These are phyloP conservation scores for Sonneratia alba DNA, from an alignment of 345 rosid species.

Conservation along the genomic window DNA sequence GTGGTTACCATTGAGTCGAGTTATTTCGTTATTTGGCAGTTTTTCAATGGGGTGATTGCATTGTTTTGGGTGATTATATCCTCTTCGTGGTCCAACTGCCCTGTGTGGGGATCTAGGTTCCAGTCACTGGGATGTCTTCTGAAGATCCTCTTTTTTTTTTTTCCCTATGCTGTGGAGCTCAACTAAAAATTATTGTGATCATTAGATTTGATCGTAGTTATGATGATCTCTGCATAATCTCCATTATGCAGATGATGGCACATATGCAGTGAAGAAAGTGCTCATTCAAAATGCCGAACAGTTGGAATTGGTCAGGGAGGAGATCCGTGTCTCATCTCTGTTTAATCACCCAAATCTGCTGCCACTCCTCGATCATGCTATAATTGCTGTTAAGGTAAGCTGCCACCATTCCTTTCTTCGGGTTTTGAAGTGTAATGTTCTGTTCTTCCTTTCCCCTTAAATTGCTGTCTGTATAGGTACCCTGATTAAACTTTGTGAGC, in stretches of 20 bases:
- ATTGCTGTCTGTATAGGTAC: neutral
- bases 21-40: neutral
- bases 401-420: neutral
- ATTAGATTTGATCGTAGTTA: neutral
- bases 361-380: conserved; percentile 94
- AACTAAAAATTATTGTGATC: neutral
- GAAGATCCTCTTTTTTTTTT: neutral
- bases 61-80: neutral
- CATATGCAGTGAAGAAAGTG: conserved; percentile 92
- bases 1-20: neutral
- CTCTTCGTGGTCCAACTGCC: neutral
- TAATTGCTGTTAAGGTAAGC: conserved; percentile 73
- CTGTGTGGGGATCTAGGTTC: neutral
- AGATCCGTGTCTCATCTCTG: conserved; percentile 79
- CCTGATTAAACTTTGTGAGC: neutral
- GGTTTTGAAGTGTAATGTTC: neutral
- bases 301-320: conserved; percentile 78
- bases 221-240: neutral
- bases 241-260: conserved; percentile 62
- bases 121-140: neutral
- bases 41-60: neutral
- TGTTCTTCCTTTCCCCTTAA: no score
- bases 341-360: conserved; percentile 86
- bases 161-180: neutral
- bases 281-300: conserved; percentile 80